These are phyloP conservation scores for Passalora sequoiae DNA, from an alignment of 2,329 filamentous ascomycete species.

Conservation along the genomic window DNA sequence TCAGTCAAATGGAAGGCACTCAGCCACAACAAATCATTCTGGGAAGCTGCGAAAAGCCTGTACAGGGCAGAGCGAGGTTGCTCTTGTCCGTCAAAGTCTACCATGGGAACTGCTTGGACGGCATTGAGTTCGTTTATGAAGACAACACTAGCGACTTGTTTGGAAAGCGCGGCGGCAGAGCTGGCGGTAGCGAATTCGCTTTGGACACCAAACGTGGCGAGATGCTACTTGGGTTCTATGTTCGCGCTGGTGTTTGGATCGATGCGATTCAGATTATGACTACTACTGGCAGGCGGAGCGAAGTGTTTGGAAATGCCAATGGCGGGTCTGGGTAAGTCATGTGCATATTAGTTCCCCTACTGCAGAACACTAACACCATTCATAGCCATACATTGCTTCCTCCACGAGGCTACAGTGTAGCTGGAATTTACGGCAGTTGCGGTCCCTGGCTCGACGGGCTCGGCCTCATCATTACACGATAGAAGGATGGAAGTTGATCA, in stretches of 20 bases:
- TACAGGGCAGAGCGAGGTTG: conserved; percentile 48
- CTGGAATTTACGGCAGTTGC: conserved; percentile 78
- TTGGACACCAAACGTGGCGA: conserved; percentile 82
- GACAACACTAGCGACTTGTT: conserved; percentile 80
- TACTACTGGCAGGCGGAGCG: conserved; percentile 78
- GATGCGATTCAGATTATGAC: conserved; percentile 88
- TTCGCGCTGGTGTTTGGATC: conserved; percentile 76
- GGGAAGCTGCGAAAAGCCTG: conserved; percentile 54
- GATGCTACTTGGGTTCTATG: conserved; percentile 77
- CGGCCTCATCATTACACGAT: conserved; percentile 71
- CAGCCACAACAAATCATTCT: conserved; percentile 65
- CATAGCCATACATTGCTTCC: conserved; percentile 78
- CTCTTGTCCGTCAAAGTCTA: conserved; percentile 71
- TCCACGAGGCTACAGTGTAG: conserved; percentile 81
- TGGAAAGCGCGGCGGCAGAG: conserved; percentile 69
- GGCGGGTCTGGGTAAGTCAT: conserved; percentile 74
- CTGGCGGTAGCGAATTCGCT: conserved; percentile 67
- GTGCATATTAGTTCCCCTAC: conserved; percentile 12
- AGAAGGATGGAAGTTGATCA: too few species aligned
- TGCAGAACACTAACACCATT: too few species aligned
- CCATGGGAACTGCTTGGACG: conserved; percentile 71
- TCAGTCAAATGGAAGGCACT: conserved; percentile 65
- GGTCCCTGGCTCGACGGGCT: conserved; percentile 80
- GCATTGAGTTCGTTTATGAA: conserved; percentile 89
- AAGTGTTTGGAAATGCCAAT: conserved; percentile 72